Evolutionary conservation across 169 alveolate species (phyloP).

Genomic region (Plasmodium chabaudi): DNA sequence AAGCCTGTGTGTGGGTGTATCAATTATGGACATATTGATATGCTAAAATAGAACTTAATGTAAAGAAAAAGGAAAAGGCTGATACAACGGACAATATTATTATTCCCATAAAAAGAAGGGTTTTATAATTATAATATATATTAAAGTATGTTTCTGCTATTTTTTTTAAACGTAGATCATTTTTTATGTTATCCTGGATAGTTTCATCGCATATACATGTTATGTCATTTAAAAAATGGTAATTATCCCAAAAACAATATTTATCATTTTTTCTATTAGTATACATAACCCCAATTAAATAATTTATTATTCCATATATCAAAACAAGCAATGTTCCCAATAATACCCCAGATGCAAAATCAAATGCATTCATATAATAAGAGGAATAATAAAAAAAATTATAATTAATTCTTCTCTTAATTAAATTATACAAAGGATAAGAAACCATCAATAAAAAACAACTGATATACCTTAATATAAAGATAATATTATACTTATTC

Average conservation of each 20-base stretch:
- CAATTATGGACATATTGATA: not conserved
- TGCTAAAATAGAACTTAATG: constrained; percentile 33
- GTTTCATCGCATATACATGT: constrained; percentile 51
- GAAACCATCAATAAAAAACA: constrained; percentile 32
- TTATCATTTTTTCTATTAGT: constrained; percentile 26
- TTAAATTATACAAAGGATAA: constrained; percentile 55
- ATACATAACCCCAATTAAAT: constrained; percentile 4
- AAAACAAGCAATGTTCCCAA: constrained; percentile 41
- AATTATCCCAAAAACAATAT: constrained; percentile 40
- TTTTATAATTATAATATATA: constrained; percentile 33
- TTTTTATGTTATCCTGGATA: constrained; percentile 6
- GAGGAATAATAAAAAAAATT: constrained; percentile 28
- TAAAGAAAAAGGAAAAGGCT: constrained; percentile 28
- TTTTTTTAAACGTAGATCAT: constrained; percentile 38
- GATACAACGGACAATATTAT: constrained; percentile 1
- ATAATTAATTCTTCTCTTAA: constrained; percentile 30
- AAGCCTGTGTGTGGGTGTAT: not conserved
- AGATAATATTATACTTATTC: not conserved
- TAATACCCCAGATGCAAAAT: constrained; percentile 44
- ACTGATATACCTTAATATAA: constrained; percentile 23
- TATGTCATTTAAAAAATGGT: constrained; percentile 42
- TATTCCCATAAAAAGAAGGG: constrained; percentile 25
- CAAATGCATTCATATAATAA: constrained; percentile 40
- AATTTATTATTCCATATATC: constrained; percentile 27
- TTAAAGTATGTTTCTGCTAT: constrained; percentile 30